Percentiles rank a stretch among this genome's conserved stretches.
Evolutionary conservation across 2,329 filamentous ascomycete species (phyloP).

Genomic region (Xylariaceae sp.): DNA sequence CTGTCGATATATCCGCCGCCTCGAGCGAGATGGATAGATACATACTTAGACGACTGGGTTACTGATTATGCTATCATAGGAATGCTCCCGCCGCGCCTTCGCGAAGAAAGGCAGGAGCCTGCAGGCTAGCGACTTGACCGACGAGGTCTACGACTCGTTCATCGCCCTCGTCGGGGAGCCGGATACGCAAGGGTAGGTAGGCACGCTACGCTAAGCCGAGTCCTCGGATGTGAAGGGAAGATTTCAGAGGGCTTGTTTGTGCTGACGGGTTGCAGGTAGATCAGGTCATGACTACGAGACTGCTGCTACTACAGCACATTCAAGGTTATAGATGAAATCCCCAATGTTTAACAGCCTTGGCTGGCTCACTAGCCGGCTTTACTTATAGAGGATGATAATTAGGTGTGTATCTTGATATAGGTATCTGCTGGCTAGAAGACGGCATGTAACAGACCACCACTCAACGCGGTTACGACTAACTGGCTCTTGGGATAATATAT

Average conservation of each 20-base stretch:
- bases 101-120: constrained; percentile 81
- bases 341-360: too few species aligned
- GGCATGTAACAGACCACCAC: not conserved
- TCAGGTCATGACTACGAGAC: not conserved
- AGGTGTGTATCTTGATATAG: not conserved
- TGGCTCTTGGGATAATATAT: too few species aligned
- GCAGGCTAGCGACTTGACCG: constrained; percentile 91
- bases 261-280: constrained; percentile 27
- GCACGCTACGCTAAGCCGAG: not conserved
- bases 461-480: not conserved
- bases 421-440: not conserved
- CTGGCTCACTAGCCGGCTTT: too few species aligned
- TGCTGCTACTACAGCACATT: constrained; percentile 4
- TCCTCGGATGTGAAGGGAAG: too few species aligned
- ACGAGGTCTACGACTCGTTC: constrained; percentile 84
- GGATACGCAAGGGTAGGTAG: constrained; percentile 16
- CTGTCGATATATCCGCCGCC: not conserved
- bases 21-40: too few species aligned
- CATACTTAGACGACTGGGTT: not conserved
- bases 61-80: constrained; percentile 44
- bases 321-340: constrained; percentile 12
- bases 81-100: constrained; percentile 88
- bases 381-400: not conserved
- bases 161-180: constrained; percentile 75
- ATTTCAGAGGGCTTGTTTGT: not conserved